Percentiles rank a stretch among this genome's conserved stretches.
Evolutionary conservation across 495 filamentous ascomycete genomes (phyloP).

Genomic region (Hamigera avellanea): DNA sequence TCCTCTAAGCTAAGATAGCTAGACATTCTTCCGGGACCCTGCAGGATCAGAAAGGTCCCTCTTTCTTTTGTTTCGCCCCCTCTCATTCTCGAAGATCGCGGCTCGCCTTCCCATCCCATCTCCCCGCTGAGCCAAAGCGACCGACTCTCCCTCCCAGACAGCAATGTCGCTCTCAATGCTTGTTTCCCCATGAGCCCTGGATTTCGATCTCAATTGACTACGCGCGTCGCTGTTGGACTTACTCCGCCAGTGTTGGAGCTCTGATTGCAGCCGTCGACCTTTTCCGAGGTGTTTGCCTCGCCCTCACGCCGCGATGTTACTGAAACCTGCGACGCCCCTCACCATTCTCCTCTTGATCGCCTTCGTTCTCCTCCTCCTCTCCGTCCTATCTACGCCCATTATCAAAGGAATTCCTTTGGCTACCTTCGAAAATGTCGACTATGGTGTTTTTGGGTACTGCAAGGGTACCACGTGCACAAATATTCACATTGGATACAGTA

Average conservation of each 20-base stretch:
- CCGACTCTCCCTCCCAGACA: background rate
- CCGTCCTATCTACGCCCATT: constrained; percentile 88
- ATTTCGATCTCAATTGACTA: background rate
- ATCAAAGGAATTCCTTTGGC: constrained; percentile 76
- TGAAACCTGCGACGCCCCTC: constrained; percentile 90
- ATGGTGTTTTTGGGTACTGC: constrained; percentile 93
- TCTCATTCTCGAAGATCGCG: too few relatives aligned
- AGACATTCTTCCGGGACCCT: too few relatives aligned
- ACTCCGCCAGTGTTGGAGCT: background rate
- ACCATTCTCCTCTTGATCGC: constrained; percentile 74
- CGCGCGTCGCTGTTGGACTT: background rate
- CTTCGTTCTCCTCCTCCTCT: constrained; percentile 74
- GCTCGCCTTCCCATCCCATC: too few relatives aligned
- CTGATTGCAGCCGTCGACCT: background rate
- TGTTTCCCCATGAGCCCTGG: too few relatives aligned
- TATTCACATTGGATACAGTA: constrained; percentile 78
- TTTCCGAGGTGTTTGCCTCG: background rate
- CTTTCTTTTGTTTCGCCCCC: too few relatives aligned
- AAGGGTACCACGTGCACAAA: constrained; percentile 48
- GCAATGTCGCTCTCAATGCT: background rate
- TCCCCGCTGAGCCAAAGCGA: too few relatives aligned
- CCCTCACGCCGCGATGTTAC: constrained; percentile 32
- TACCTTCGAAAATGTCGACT: constrained; percentile 60
- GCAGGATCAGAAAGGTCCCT: too few relatives aligned
- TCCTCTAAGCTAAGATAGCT: too few relatives aligned